Percentiles rank a stretch among this genome's conserved stretches.
Conservation (phyloP, 441 rosid species). For the Dalechampia spathulata region DNA sequence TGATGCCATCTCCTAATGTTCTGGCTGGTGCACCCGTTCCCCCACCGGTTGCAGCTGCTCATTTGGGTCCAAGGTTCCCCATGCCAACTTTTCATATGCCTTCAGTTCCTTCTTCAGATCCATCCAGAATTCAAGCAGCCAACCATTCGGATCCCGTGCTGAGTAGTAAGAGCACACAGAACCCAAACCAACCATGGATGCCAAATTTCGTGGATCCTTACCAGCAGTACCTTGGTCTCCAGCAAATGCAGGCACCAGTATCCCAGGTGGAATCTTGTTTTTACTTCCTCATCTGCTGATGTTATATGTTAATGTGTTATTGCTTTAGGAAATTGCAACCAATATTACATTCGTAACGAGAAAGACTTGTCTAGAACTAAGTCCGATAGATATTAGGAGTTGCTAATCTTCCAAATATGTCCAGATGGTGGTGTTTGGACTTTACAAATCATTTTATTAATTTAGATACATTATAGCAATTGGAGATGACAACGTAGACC, state of each 20-base stretch:
- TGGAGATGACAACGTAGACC: background rate
- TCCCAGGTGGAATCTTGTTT: constrained; percentile 37
- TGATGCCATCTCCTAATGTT: constrained; percentile 71
- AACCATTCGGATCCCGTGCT: constrained; percentile 41
- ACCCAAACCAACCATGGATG: constrained; percentile 32
- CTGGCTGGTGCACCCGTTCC: constrained; percentile 47
- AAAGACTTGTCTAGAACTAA: too few relatives aligned
- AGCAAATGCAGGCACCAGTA: constrained; percentile 43
- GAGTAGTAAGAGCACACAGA: constrained; percentile 40
- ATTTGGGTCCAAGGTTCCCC: constrained; percentile 45
- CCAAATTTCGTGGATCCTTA: constrained; percentile 53
- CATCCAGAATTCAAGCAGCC: constrained; percentile 40
- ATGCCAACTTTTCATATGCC: constrained; percentile 50
- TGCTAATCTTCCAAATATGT: background rate
- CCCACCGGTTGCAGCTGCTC: constrained; percentile 47
- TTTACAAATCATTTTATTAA: background rate
- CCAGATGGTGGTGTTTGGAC: background rate
- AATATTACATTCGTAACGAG: too few relatives aligned
- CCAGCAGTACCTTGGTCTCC: constrained; percentile 55
- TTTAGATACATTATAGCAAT: background rate
- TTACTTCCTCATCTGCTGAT: constrained; percentile 1
- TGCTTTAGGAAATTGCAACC: background rate
- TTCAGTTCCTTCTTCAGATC: constrained; percentile 41
- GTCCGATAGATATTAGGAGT: background rate
- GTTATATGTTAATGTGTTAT: too few relatives aligned